Evolutionary conservation across 257 asterid species (phyloP), one percentile per base, ranked within the genome.

Genomic region (Scutellaria minor): DNA sequence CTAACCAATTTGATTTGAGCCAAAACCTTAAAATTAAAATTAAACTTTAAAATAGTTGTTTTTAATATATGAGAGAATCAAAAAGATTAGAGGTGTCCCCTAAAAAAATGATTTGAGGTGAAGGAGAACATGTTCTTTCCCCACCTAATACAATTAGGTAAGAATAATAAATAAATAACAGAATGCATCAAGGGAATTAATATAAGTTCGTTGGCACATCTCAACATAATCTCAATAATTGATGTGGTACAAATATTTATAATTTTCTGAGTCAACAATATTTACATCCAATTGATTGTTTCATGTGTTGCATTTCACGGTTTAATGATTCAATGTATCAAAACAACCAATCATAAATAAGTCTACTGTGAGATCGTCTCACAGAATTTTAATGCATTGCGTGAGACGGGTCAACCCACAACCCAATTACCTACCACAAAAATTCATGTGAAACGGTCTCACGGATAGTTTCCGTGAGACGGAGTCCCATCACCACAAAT

Each of bases 221-320:
- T 35, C 56, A 46, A 57, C 54, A 20, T 1, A 50, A 74, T 74
- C 74, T 74, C 46, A 44, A 57, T 35, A 31, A 51, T 66, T 60
- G 79, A 66, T 40, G 5, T 8, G 44, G 24, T 6, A 45, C 35
- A 39, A 50, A 14, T 1, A 48, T 24, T 24, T 24, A 46, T 27
- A 13, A 20, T 12, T 11, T 55, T 27, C 31, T 27, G 48, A 44
- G 41, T 15, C 51, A 68, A 53, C 52, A 68, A 13, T 31, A 39
- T 52, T 55, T 31, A 31, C 37, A 31, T 72, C 55, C 18, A 14
- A 54, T 53, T 52, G 27, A 27, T 64, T 53, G 6, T 24, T 44
- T 31, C 40, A 42, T 15, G 18, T 2, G 47, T 35, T 59, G 50
- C 45, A 24, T 66, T 66, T 13, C 6, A 11, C 46, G 22, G 1